Evolutionary conservation across 2,329 filamentous ascomycete species (phyloP).

Genomic region (Xylaria sp.): DNA sequence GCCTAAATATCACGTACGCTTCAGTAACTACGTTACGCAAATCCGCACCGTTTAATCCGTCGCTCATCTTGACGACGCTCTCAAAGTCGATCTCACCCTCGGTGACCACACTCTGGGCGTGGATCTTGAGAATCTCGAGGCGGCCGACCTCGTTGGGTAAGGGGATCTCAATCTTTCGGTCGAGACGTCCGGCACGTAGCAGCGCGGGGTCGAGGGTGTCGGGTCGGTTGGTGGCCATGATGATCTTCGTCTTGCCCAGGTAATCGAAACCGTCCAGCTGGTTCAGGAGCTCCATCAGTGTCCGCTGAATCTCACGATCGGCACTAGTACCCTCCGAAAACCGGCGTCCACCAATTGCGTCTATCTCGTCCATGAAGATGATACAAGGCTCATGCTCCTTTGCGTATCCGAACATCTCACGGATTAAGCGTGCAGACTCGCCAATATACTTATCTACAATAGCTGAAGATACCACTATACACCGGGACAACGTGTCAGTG

Average conservation of each 20-base stretch:
- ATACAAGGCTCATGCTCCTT: constrained; percentile 99
- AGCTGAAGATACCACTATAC: constrained; percentile 90
- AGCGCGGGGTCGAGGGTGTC: constrained; percentile 95
- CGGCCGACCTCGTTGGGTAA: constrained; percentile 96
- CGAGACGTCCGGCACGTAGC: constrained; percentile 89
- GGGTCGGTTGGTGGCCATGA: constrained; percentile 98
- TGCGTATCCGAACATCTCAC: constrained; percentile 99
- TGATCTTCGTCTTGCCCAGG: constrained; percentile 99
- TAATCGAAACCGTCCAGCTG: constrained; percentile 99
- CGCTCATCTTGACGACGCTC: constrained; percentile 99
- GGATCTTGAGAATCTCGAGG: constrained; percentile 98
- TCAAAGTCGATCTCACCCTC: constrained; percentile 99
- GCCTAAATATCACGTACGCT: constrained; percentile 73
- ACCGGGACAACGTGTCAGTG: constrained; percentile 31
- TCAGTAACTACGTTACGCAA: constrained; percentile 97
- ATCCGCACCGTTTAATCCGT: constrained; percentile 97
- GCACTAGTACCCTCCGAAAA: constrained; percentile 98
- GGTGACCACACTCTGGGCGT: constrained; percentile 83
- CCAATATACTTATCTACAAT: constrained; percentile 99
- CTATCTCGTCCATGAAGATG: constrained; percentile 99
- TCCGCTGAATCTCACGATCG: constrained; percentile 97
- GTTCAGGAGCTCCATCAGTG: constrained; percentile 97
- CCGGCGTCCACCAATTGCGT: constrained; percentile 94
- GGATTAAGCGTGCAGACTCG: constrained; percentile 94
- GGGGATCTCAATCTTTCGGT: constrained; percentile 97